phyloP scores from a whole-genome alignment of 805 yeast species.

The Candida nitratophila region DNA sequence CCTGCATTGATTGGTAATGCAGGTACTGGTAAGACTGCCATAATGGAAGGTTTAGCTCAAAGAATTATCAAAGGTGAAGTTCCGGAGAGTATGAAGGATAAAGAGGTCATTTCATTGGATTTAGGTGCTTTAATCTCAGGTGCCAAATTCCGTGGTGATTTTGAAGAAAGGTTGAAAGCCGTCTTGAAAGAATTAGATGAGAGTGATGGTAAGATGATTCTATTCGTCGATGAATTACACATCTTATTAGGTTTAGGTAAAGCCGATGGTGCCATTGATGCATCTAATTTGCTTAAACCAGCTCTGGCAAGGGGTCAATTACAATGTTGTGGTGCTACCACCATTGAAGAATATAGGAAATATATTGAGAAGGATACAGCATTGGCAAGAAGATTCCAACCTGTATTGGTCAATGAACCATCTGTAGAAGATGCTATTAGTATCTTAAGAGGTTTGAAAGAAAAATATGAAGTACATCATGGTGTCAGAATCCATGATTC shows the following conservation, averaged over 20 bases:
- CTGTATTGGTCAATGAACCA: constrained; percentile 83
- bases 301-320: constrained; percentile 87
- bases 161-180: constrained; percentile 80
- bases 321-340: constrained; percentile 95
- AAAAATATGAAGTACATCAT: constrained; percentile 92
- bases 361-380: constrained; percentile 97
- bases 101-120: constrained; percentile 77
- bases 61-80: constrained; percentile 87
- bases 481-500: constrained; percentile 93
- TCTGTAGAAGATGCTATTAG: constrained; percentile 86
- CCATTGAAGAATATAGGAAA: constrained; percentile 86
- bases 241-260: constrained; percentile 86
- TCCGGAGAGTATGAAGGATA: constrained; percentile 88
- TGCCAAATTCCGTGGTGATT: constrained; percentile 93
- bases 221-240: constrained; percentile 89
- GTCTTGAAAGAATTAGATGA: constrained; percentile 82
- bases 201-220: constrained; percentile 64
- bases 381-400: constrained; percentile 86
- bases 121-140: constrained; percentile 88
- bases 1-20: constrained; percentile 95
- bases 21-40: constrained; percentile 97
- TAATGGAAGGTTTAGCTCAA: constrained; percentile 95
- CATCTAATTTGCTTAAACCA: constrained; percentile 88
- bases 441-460: constrained; percentile 88
- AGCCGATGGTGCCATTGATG: constrained; percentile 93